phyloP scores from a whole-genome alignment of 495 filamentous ascomycete genomes.

The Aspergillus taichungensis region DNA sequence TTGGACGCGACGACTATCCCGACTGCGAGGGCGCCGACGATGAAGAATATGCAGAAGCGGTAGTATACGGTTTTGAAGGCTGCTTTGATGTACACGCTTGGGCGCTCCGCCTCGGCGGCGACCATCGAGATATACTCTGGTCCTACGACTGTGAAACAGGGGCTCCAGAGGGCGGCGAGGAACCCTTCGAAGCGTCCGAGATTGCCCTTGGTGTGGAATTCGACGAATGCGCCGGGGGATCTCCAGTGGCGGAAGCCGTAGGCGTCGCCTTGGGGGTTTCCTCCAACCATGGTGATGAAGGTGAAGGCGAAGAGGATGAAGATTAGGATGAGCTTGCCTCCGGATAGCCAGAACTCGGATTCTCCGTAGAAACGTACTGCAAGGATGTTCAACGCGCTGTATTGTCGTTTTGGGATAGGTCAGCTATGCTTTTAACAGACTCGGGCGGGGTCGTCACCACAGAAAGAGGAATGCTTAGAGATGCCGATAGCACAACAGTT shows the following conservation, averaged over 20 bases:
- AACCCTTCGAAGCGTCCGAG: constrained; percentile 67
- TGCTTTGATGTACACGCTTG: constrained; percentile 41
- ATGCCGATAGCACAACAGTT: no score
- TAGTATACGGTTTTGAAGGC: constrained; percentile 74
- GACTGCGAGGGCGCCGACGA: constrained; percentile 59
- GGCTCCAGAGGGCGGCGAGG: constrained; percentile 54
- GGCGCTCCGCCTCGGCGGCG: constrained; percentile 67
- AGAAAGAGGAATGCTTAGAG: no score
- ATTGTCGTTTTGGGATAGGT: constrained; percentile 27
- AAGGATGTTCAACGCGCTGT: constrained; percentile 23
- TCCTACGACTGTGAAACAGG: constrained; percentile 30
- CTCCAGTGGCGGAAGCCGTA: constrained; percentile 63
- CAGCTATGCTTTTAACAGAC: no score
- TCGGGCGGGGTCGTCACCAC: no score
- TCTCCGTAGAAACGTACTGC: constrained; percentile 61
- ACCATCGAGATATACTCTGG: constrained; percentile 78
- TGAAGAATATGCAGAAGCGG: constrained; percentile 66
- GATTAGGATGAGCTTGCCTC: constrained; percentile 62
- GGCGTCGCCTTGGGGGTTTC: constrained; percentile 58
- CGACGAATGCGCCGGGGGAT: constrained; percentile 23
- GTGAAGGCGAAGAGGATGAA: constrained; percentile 41
- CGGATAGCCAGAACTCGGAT: constrained; percentile 59
- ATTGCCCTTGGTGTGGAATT: constrained; percentile 50
- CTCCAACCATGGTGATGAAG: constrained; percentile 59
- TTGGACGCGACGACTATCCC: constrained; percentile 57